These are phyloP conservation scores for Aphanomyces stellatus DNA, from an alignment of 352 stramenopile genomes.

Conservation along the genomic window DNA sequence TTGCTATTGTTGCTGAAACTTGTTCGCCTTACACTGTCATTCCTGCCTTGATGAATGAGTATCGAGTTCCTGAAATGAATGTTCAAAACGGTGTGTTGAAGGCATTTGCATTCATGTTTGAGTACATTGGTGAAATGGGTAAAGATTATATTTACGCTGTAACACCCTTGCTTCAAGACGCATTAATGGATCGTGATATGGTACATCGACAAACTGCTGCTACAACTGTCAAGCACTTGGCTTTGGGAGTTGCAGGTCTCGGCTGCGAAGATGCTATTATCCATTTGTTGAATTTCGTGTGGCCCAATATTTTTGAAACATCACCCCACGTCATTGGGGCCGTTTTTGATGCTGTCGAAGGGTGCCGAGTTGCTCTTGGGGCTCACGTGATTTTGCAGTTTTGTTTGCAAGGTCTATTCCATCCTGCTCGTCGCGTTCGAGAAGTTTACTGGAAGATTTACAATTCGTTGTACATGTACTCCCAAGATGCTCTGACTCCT, in stretches of 20 bases:
- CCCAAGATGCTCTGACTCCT: slow-evolving; percentile 94
- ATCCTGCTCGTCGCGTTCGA: slow-evolving; percentile 95
- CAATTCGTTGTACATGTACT: slow-evolving; percentile 99
- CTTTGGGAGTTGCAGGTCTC: slow-evolving; percentile 92
- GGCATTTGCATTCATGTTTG: slow-evolving; percentile 99
- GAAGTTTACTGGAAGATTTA: slow-evolving; percentile 99
- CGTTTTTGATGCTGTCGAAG: slow-evolving; percentile 98
- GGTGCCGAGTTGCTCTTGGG: slow-evolving; percentile 93
- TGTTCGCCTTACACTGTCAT: slow-evolving; percentile 99
- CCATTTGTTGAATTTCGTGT: slow-evolving; percentile 99
- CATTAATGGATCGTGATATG: slow-evolving; percentile 98
- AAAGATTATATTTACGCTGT: slow-evolving; percentile 99
- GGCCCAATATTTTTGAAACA: slow-evolving; percentile 99
- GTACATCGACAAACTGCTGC: slow-evolving; percentile 98
- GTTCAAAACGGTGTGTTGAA: slow-evolving; percentile 99
- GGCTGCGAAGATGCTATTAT: slow-evolving; percentile 97
- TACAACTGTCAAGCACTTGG: slow-evolving; percentile 96
- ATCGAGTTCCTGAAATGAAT: slow-evolving; percentile 98
- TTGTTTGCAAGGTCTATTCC: slow-evolving; percentile 96
- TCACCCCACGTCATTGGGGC: slow-evolving; percentile 98
- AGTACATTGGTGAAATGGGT: slow-evolving; percentile 99
- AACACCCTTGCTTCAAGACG: slow-evolving; percentile 97
- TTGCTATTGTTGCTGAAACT: slow-evolving; percentile 99
- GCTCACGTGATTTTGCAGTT: slow-evolving; percentile 97
- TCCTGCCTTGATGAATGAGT: slow-evolving; percentile 99